Base-by-base conservation (phyloP, 2,329 filamentous ascomycete genomes). In the Lachnellula cervina region DNA sequence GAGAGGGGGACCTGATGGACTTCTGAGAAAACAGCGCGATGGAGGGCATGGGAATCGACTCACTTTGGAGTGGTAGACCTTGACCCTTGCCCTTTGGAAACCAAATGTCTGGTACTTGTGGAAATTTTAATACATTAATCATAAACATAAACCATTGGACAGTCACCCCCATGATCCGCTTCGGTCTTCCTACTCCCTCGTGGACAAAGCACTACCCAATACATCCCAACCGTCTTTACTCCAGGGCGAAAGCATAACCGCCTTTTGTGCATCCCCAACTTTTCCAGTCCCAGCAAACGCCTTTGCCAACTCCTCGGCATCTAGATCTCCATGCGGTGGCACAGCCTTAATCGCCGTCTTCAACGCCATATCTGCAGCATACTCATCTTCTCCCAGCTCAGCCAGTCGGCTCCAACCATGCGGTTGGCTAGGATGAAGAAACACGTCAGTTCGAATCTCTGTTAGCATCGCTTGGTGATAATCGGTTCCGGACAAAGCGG, bases 161-260 rank as follows among this genome's bases (percentile, higher is more conserved):
- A 32, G 8, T 32, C 9, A 32, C 28, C 28, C 9, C 28, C 9
- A 32, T 32, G 28, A 32, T 32, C 28, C 28, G 28, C 28, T 32
- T 32, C 9, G 2, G 9, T 32, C 9, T 32, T 32, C 28, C 28
- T 13, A 32, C 13, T 32, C 28, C 28, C 28, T 32, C 28, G 28
- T 5, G 17, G 37, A 51, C 48, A 64, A 50, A 48, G 32, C 42
- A 19, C 44, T 43, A 45, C 55, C 54, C 47, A 70, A 61, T 46
- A 55, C 57, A 35, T 61, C 57, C 68, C 68, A 71, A 1, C 67
- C 64, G 13, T 57, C 52, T 11, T 42, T 55, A 45, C 49, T 62
- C 92, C 93, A 97, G 5, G 94, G 94, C 38, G 92, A 89, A 63
- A 95, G 71, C 71, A 94, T 80, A 46, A 91, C 80, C 6, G 88